Evolutionary conservation across 805 yeast species (phyloP), one percentile per base, ranked within the genome.

Genomic region (Saccharomycopsis capsularis): DNA sequence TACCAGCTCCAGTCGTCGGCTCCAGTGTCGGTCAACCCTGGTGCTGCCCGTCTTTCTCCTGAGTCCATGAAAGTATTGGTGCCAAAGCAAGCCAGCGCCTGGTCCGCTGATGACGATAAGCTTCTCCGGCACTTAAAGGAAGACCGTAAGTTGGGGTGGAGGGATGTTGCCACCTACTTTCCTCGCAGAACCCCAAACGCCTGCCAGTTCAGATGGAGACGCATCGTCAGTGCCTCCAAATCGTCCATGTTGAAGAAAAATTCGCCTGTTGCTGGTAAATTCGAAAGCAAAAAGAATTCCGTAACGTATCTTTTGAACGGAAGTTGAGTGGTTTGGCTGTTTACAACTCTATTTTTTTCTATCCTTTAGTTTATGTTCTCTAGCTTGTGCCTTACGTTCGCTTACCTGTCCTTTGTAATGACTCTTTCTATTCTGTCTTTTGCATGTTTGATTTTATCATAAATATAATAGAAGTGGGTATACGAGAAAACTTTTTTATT

Each of bases 141-240:
- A 55, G 69, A 67, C 39, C 73, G 71, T 55, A 73, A 73, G 52
- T 63, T 74, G 52, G 81, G 81, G 1, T 75, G 81, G 81, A 64
- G 77, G 58, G 79, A 75, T 52, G 73, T 75, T 37, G 69, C 76
- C 6, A 62, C 70, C 4, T 71, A 71, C 50, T 75, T 75, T 61
- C 70, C 71, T 40, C 73, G 69, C 57, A 59, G 81, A 54, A 75
- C 81, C 3, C 75, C 79, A 38, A 75, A 74, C 57, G 78, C 78
- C 13, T 74, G 79, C 50, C 78, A 74, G 58, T 74, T 74, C 55
- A 67, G 81, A 53, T 75, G 81, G 81, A 66, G 81, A 57, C 61
- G 81, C 50, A 34, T 54, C 3, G 54, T 53, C 13, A 43, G 45
- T 36, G 54, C 55, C 6, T 30, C 48, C 16, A 49, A 49, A 24